These are phyloP conservation scores for Neovahlkampfia damariscottae DNA, from an alignment of 78 protist genomes.

Conservation along the genomic window DNA sequence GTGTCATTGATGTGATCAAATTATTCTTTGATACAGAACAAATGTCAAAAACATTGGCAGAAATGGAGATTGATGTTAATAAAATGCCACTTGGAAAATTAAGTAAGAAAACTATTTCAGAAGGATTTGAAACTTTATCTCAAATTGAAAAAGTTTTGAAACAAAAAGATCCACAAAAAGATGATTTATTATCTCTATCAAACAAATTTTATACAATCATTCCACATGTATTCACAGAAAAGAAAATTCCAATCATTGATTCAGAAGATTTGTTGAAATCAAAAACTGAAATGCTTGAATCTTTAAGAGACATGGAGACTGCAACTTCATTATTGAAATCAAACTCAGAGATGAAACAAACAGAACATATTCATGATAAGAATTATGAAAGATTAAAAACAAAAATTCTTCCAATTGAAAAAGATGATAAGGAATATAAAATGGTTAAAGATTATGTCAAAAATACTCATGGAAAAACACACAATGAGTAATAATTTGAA, in stretches of 20 bases:
- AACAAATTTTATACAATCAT: slow-evolving; percentile 46
- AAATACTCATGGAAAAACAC: slow-evolving; percentile 23
- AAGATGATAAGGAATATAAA: slow-evolving; percentile 8
- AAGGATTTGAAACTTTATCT: slow-evolving; percentile 43
- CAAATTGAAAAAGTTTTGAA: slow-evolving; percentile 13
- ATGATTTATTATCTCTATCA: slow-evolving; percentile 13
- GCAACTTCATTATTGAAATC: slow-evolving; percentile 32
- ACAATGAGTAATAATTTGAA: no score
- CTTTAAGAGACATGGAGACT: slow-evolving; percentile 53
- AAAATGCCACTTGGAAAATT: slow-evolving; percentile 66
- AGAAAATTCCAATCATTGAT: slow-evolving; percentile 15
- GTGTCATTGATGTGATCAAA: slow-evolving; percentile 38
- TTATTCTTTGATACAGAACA: slow-evolving; percentile 48
- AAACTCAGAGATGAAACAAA: slow-evolving; percentile 15
- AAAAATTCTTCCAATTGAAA: slow-evolving; percentile 31
- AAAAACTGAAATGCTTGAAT: slow-evolving; percentile 45
- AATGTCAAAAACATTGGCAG: slow-evolving; percentile 50
- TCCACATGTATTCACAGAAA: slow-evolving; percentile 39
- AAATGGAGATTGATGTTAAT: slow-evolving; percentile 45
- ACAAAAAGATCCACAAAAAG: not conserved
- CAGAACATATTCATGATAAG: slow-evolving; percentile 32
- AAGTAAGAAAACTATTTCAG: slow-evolving; percentile 22
- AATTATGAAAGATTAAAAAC: slow-evolving; percentile 44
- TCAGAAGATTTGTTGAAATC: slow-evolving; percentile 12
- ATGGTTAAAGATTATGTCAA: not conserved